Evolutionary conservation across 129 eudicot genomes (phyloP).

Genomic region (Flaveria trinervia): DNA sequence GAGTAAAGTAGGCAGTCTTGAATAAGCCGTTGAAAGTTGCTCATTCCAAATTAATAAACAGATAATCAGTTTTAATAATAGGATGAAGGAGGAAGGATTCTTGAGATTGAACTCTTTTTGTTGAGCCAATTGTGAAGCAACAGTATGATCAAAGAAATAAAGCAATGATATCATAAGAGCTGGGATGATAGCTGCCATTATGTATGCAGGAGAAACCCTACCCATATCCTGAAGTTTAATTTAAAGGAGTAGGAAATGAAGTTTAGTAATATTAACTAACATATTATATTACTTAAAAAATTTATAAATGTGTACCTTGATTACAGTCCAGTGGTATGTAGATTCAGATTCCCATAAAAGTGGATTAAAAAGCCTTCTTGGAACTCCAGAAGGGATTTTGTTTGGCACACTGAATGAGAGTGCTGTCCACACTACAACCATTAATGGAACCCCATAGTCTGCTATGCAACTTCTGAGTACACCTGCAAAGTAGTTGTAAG

Average conservation of each 20-base stretch:
- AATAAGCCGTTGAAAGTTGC: not conserved
- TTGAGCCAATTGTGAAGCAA: slow-evolving; percentile 64
- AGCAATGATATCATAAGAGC: slow-evolving; percentile 60
- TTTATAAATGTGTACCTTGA: slow-evolving; percentile 31
- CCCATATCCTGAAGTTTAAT: slow-evolving; percentile 51
- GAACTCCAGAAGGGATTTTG: slow-evolving; percentile 57
- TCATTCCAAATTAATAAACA: not conserved
- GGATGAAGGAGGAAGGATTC: slow-evolving; percentile 41
- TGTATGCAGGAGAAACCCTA: slow-evolving; percentile 41
- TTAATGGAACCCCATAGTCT: slow-evolving; percentile 62
- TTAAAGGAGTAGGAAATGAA: not conserved
- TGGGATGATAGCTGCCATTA: slow-evolving; percentile 55
- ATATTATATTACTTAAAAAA: not conserved
- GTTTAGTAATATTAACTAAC: not conserved
- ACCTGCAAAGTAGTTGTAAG: slow-evolving; percentile 32
- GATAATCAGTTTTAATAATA: no score
- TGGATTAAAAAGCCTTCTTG: slow-evolving; percentile 55
- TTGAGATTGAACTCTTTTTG: slow-evolving; percentile 63
- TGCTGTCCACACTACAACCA: slow-evolving; percentile 53
- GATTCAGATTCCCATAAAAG: slow-evolving; percentile 49
- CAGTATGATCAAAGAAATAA: slow-evolving; percentile 62
- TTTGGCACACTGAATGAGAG: slow-evolving; percentile 49
- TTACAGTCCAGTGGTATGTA: slow-evolving; percentile 47
- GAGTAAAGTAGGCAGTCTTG: not conserved
- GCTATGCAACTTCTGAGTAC: slow-evolving; percentile 41